Conservation (phyloP, 2,329 filamentous ascomycete genomes). For the Macrophomina pseudophaseolina region DNA sequence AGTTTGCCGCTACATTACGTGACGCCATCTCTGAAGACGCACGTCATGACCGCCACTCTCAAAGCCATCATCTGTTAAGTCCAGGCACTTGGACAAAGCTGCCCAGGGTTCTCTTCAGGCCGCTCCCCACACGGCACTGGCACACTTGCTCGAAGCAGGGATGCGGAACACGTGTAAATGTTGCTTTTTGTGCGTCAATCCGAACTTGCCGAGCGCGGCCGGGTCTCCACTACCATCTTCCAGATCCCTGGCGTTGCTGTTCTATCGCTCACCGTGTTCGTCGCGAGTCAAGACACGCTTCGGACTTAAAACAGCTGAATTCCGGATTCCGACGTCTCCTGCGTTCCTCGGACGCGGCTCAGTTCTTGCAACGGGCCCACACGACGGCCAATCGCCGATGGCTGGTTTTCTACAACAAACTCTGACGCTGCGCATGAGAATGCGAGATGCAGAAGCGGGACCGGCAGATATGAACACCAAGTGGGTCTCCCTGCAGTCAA, state of each 20-base stretch:
- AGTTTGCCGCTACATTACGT: neutral
- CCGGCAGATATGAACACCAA: neutral
- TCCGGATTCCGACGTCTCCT: no score
- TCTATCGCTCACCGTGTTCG: neutral
- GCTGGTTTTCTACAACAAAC: neutral
- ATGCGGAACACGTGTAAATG: conserved; percentile 2
- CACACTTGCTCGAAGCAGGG: neutral
- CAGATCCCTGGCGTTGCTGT: neutral
- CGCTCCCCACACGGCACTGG: neutral
- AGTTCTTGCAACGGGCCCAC: neutral
- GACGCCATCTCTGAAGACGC: neutral
- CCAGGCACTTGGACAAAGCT: no score
- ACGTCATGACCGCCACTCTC: conserved; percentile 1
- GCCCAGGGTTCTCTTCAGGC: neutral
- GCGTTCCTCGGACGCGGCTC: no score
- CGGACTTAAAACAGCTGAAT: neutral
- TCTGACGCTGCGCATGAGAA: neutral
- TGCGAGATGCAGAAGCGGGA: conserved; percentile 1
- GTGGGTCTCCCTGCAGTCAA: neutral
- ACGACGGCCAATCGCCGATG: neutral
- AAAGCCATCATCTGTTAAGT: no score
- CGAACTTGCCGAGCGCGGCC: conserved; percentile 13
- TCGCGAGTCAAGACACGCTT: neutral
- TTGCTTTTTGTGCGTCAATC: conserved; percentile 9
- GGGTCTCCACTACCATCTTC: conserved; percentile 1